Evolutionary conservation across 306 rosid genomes (phyloP).

Genomic region (Spatholobus suberectus): DNA sequence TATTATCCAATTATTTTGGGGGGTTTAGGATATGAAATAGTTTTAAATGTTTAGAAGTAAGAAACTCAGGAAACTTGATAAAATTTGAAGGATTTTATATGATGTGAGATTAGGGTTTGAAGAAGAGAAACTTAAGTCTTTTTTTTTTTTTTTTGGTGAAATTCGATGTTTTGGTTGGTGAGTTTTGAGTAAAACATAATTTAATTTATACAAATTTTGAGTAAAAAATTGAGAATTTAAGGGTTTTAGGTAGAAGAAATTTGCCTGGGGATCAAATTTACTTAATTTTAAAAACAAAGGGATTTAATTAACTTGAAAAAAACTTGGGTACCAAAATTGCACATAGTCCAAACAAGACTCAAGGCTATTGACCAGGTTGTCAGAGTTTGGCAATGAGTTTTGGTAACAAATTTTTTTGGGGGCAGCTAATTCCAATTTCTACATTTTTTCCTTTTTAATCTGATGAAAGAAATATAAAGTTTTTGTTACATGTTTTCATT

Average conservation of each 20-base stretch:
- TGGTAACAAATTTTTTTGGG: background rate
- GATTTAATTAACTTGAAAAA: background rate
- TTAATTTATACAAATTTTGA: background rate
- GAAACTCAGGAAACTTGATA: background rate
- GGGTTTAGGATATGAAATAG: background rate
- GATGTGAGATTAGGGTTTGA: background rate
- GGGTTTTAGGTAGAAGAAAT: background rate
- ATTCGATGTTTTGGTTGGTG: background rate
- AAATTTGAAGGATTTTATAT: background rate
- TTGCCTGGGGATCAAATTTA: background rate
- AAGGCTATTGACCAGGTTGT: background rate
- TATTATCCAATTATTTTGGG: background rate
- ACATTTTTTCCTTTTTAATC: too few species aligned
- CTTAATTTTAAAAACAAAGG: background rate
- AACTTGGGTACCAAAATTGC: background rate
- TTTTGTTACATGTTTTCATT: background rate
- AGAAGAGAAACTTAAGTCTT: background rate
- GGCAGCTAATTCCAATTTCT: background rate
- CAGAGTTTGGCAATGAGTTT: background rate
- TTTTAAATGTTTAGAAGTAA: background rate
- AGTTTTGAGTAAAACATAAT: background rate
- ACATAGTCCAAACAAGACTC: background rate
- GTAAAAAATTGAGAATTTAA: background rate
- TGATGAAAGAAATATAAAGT: conserved; percentile 12
- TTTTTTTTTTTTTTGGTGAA: background rate